These are phyloP conservation scores for Trypethelium eluteriae DNA, from an alignment of 495 filamentous ascomycete genomes.

Conservation along the genomic window DNA sequence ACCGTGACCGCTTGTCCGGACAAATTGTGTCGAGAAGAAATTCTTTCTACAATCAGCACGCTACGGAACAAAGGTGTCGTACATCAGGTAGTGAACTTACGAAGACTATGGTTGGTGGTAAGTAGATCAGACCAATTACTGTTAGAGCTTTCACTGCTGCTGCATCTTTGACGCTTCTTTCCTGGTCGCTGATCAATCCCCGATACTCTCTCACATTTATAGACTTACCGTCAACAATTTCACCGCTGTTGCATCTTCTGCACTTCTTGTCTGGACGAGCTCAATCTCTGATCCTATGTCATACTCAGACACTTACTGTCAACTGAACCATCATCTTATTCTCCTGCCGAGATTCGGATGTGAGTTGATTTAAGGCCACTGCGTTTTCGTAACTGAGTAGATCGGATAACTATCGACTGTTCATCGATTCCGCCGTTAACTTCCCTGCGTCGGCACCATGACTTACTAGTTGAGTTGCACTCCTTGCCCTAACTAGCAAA, in stretches of 20 bases:
- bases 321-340: constrained; percentile 25
- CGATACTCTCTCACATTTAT: too few relatives aligned
- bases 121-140: constrained; percentile 33
- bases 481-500: constrained; percentile 15
- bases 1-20: constrained; percentile 20
- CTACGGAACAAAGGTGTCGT: background rate
- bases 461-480: constrained; percentile 17
- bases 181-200: constrained; percentile 18
- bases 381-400: constrained; percentile 19
- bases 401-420: constrained; percentile 16
- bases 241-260: too few relatives aligned
- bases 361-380: constrained; percentile 16
- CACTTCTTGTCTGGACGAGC: too few relatives aligned
- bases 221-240: too few relatives aligned
- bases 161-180: constrained; percentile 33
- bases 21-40: constrained; percentile 38
- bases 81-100: too few relatives aligned
- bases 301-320: constrained; percentile 21
- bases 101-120: constrained; percentile 35
- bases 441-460: background rate
- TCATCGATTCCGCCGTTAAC: background rate
- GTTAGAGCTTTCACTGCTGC: constrained; percentile 37
- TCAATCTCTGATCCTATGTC: too few relatives aligned
- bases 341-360: constrained; percentile 13
- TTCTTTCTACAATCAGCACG: constrained; percentile 24